Conservation (phyloP, 2,329 filamentous ascomycete species). For the Aspergillus neotritici region DNA sequence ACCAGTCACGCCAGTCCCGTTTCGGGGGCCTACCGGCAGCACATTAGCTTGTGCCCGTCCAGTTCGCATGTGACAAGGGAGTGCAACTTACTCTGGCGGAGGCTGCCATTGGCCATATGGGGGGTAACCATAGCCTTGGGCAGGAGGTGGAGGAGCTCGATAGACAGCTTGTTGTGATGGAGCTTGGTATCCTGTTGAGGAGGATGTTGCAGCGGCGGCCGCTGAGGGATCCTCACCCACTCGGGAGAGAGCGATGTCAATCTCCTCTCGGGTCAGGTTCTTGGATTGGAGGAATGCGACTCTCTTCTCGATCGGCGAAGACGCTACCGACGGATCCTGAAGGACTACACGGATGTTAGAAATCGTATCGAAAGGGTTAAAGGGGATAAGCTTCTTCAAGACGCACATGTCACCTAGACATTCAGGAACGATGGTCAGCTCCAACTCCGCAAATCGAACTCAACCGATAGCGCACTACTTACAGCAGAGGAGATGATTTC, state of each 20-base stretch:
- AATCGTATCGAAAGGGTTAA: constrained; percentile 2
- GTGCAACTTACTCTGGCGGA: constrained; percentile 47
- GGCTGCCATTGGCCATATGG: constrained; percentile 50
- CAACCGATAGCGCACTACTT: constrained; percentile 33
- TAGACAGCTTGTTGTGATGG: constrained; percentile 37
- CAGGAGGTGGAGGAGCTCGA: constrained; percentile 38
- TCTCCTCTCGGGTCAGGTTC: constrained; percentile 93
- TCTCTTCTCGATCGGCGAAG: constrained; percentile 85
- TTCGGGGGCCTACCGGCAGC: constrained; percentile 51
- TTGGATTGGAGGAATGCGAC: constrained; percentile 92
- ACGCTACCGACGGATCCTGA: constrained; percentile 85
- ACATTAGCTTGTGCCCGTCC: constrained; percentile 2
- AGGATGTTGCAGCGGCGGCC: constrained; percentile 40
- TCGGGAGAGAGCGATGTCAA: constrained; percentile 75
- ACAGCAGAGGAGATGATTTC: constrained; percentile 82
- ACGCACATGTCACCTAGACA: constrained; percentile 49
- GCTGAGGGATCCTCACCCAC: constrained; percentile 56
- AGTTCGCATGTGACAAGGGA: neutral
- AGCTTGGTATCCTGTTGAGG: constrained; percentile 44
- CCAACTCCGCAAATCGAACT: constrained; percentile 21
- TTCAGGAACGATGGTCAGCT: constrained; percentile 19
- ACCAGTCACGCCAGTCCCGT: constrained; percentile 97
- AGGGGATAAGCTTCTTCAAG: constrained; percentile 1
- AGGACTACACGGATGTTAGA: constrained; percentile 57
- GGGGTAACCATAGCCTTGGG: constrained; percentile 46